These are phyloP conservation scores for Handroanthus guayacan DNA, from an alignment of 257 asterid genomes.

Conservation along the genomic window DNA sequence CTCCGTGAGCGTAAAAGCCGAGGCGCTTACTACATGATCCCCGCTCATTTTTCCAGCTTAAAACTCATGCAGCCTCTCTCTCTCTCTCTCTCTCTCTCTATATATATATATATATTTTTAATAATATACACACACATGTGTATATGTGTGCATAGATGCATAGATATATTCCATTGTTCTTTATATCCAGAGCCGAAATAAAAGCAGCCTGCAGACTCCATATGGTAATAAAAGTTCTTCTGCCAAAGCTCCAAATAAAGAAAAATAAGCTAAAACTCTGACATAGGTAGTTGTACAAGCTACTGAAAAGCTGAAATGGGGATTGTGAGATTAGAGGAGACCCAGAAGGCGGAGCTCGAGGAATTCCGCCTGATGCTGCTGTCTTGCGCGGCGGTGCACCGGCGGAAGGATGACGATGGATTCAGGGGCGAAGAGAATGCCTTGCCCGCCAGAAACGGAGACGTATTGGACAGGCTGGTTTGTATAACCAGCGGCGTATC, in stretches of 20 bases:
- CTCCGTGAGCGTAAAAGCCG: slow-evolving; percentile 23
- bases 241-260: neutral
- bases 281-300: neutral
- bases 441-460: slow-evolving; percentile 40
- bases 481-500: slow-evolving; percentile 96
- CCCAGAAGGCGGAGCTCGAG: slow-evolving; percentile 67
- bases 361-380: slow-evolving; percentile 78
- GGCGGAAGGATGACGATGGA: slow-evolving; percentile 60
- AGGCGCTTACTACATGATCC: slow-evolving; percentile 33
- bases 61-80: neutral
- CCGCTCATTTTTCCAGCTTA: slow-evolving; percentile 36
- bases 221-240: neutral
- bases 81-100: slow-evolving; percentile 14
- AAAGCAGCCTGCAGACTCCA: neutral
- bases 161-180: no score
- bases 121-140: no score
- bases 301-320: slow-evolving; percentile 58
- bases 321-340: slow-evolving; percentile 60
- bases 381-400: slow-evolving; percentile 69
- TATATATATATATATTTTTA: no score
- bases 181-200: neutral
- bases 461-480: slow-evolving; percentile 56
- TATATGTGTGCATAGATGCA: no score
- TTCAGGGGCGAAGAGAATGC: slow-evolving; percentile 15
- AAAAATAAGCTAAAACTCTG: neutral